Evolutionary conservation across 352 stramenopile species (phyloP).

Genomic region (Globisporangium heterothallicum): DNA sequence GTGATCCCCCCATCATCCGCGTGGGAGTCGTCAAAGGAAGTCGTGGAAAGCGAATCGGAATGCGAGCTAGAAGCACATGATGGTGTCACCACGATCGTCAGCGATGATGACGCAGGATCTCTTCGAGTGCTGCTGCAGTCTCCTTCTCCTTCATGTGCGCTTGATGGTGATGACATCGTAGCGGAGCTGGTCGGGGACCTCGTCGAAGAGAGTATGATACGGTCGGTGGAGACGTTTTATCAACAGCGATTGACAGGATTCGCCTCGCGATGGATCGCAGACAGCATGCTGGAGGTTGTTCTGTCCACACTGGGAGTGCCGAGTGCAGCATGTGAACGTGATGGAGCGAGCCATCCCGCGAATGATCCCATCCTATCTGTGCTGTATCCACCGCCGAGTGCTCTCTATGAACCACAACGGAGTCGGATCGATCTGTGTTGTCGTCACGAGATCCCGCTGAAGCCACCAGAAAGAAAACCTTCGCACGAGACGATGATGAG

Average conservation of each 20-base stretch:
- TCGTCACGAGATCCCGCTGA: slow-evolving; percentile 1
- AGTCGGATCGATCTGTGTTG: slow-evolving; percentile 5
- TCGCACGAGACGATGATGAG: neutral
- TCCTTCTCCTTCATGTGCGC: neutral
- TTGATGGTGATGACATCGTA: slow-evolving; percentile 12
- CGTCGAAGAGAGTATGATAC: slow-evolving; percentile 8
- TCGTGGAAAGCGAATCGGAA: neutral
- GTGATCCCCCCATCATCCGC: neutral
- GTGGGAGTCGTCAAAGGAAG: neutral
- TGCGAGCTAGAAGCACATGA: neutral
- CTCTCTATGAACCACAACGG: neutral
- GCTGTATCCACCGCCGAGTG: neutral
- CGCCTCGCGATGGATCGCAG: slow-evolving; percentile 13
- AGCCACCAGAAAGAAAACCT: neutral
- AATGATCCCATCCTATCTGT: neutral
- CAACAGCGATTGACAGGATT: slow-evolving; percentile 22
- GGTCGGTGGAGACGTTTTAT: slow-evolving; percentile 25
- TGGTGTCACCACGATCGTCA: neutral
- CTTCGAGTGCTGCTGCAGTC: too few relatives aligned
- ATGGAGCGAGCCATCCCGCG: neutral
- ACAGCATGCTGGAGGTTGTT: slow-evolving; percentile 19
- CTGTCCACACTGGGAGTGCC: slow-evolving; percentile 2
- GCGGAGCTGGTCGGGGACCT: slow-evolving; percentile 19
- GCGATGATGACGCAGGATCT: neutral
- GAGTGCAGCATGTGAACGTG: too few relatives aligned